phyloP scores from a whole-genome alignment of 2,329 filamentous ascomycete species.

The Esteya vermicola region DNA sequence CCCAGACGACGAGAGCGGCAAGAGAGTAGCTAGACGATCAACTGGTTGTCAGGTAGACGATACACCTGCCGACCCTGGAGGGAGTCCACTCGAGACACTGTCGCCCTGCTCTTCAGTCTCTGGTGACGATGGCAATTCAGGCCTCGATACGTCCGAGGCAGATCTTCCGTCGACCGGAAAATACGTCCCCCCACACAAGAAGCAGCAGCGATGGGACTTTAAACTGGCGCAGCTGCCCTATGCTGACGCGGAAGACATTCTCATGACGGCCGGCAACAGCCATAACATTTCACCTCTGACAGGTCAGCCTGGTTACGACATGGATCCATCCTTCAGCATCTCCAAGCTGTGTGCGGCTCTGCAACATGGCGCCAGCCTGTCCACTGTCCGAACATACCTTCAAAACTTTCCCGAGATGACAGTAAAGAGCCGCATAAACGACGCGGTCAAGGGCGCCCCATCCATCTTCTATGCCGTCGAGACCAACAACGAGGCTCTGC shows the following conservation, averaged over 20 bases:
- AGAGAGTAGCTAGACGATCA: too few relatives aligned
- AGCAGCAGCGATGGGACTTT: constrained; percentile 1
- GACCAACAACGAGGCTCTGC: constrained; percentile 1
- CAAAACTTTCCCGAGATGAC: neutral
- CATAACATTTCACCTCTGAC: neutral
- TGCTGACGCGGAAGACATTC: neutral
- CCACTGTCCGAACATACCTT: neutral
- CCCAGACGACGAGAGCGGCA: too few relatives aligned
- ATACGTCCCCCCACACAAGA: too few relatives aligned
- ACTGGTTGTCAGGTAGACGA: too few relatives aligned
- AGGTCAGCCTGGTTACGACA: neutral
- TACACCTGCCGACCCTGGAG: too few relatives aligned
- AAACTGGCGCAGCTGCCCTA: constrained; percentile 1
- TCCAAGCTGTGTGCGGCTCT: constrained; percentile 1
- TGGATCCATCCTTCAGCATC: neutral
- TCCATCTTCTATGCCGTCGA: constrained; percentile 7
- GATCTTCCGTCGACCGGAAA: too few relatives aligned
- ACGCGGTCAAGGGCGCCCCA: constrained; percentile 4
- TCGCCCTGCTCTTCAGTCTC: too few relatives aligned
- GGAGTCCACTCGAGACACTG: too few relatives aligned
- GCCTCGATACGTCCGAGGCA: too few relatives aligned
- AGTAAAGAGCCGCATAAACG: neutral
- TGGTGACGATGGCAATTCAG: too few relatives aligned
- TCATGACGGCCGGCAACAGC: neutral
- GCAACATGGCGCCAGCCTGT: neutral